Conservation (phyloP, 1,284 basidiomycete genomes). For the Omphalotus olearius region DNA sequence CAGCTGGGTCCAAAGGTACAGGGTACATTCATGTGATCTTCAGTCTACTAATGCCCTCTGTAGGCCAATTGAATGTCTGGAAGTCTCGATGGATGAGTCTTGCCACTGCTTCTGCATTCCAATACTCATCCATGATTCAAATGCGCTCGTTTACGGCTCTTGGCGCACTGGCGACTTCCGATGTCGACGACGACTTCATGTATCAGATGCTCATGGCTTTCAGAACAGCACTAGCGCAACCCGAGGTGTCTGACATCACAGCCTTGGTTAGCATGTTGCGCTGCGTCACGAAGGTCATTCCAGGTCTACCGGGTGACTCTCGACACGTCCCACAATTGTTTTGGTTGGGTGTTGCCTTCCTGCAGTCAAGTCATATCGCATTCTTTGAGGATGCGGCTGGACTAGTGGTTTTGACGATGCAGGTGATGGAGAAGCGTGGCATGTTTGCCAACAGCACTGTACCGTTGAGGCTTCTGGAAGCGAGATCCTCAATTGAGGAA, state of each 20-base stretch:
- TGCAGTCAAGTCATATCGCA: conserved; percentile 72
- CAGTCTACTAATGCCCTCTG: neutral
- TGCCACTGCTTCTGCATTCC: conserved; percentile 90
- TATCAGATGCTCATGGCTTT: conserved; percentile 88
- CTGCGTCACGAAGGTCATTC: conserved; percentile 76
- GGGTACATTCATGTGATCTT: conserved; percentile 1
- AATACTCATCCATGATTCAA: conserved; percentile 87
- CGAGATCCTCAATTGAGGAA: conserved; percentile 62
- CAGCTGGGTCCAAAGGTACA: conserved; percentile 72
- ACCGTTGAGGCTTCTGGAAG: conserved; percentile 58
- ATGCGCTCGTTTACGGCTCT: conserved; percentile 86
- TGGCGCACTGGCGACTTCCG: conserved; percentile 73
- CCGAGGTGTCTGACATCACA: conserved; percentile 67
- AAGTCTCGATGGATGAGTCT: conserved; percentile 91
- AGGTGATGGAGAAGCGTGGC: conserved; percentile 60
- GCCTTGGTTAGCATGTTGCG: conserved; percentile 84
- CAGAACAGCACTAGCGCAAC: conserved; percentile 58
- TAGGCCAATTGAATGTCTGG: conserved; percentile 89
- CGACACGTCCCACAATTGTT: conserved; percentile 75
- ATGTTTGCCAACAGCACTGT: conserved; percentile 54
- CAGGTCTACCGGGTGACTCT: conserved; percentile 63
- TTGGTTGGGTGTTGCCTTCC: conserved; percentile 81
- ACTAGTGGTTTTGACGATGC: conserved; percentile 63
- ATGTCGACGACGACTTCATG: conserved; percentile 84
- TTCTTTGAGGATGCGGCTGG: conserved; percentile 71